Evolutionary conservation across 257 asterid species (phyloP), one percentile per base, ranked within the genome.

Genomic region (Scutellaria minor): DNA sequence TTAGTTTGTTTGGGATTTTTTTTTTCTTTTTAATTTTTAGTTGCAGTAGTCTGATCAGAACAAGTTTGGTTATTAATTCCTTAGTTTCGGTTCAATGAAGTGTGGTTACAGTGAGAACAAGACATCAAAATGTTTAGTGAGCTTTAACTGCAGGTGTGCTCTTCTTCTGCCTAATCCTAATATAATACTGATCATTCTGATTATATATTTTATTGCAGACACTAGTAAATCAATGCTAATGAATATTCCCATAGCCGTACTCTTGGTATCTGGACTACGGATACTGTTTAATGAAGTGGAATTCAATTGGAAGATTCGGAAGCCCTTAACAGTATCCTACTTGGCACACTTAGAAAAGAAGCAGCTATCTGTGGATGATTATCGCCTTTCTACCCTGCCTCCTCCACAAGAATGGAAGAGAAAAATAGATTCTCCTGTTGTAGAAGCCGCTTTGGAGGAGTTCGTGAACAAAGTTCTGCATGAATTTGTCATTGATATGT

Each of bases 171-270:
- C 20, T 78, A 37, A 14, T 41, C 42, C 55, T 51, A 24, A 31
- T 37, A 9, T 31, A 39, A 56, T 51, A 40, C 22, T 42, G 18
- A 42, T 70, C 45, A 15, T 48, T 72, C 51, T 59, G 20, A 70
- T 62, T 74, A n/a, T 55, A 56, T 41, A 56, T 79, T 50, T 76
- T 54, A 9, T 74, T 81, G 81, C 93, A 93, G 97, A 90, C 68
- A 88, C 97, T 41, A 90, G 98, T 82, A 93, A 90, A 83, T 88
- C 93, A 20, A 90, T 93, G 95, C 81, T 95, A 82, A 84, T 88
- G 95, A 93, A 93, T 79, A 39, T 85, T 65, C 97, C 98, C 9
- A 81, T 93, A 69, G 96, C 93, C 10, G 13, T 93, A 57, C 90
- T 93, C 67, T 61, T 93, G 78, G 95, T 93, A 76, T 79, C 81